A percentile compares a stretch with the other conserved stretches of the same genome.
phyloP scores from a whole-genome alignment of 1,284 basidiomycete genomes.

The Polyporus tsugae region DNA sequence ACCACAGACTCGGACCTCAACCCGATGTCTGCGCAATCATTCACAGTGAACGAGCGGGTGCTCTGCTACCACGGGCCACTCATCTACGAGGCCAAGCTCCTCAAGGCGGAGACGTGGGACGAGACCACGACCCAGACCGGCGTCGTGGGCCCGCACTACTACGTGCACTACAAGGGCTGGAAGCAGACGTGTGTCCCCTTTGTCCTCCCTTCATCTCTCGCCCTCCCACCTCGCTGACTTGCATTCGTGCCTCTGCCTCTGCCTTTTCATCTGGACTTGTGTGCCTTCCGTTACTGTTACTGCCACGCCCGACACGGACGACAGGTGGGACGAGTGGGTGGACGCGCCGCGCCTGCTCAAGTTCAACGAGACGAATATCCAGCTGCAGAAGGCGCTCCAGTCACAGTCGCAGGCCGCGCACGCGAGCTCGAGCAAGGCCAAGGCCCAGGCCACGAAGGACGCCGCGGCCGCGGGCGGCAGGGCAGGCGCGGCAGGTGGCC shows the following conservation, averaged over 20 bases:
- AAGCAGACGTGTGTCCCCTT: conserved; percentile 85
- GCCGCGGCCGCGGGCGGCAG: conserved; percentile 44
- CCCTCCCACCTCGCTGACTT: conserved; percentile 1
- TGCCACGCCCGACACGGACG: background rate
- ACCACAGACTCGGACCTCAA: background rate
- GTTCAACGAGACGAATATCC: conserved; percentile 85
- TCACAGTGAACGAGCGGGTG: conserved; percentile 77
- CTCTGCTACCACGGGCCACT: conserved; percentile 95
- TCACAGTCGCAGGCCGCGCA: conserved; percentile 39
- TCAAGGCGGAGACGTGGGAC: conserved; percentile 83
- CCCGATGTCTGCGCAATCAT: conserved; percentile 41
- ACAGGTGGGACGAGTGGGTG: conserved; percentile 99
- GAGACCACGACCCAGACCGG: conserved; percentile 75
- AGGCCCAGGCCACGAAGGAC: conserved; percentile 46
- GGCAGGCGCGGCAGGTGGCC: conserved; percentile 21
- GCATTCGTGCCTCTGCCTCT: background rate
- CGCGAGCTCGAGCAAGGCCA: conserved; percentile 38
- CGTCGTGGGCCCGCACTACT: conserved; percentile 83
- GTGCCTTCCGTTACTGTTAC: background rate
- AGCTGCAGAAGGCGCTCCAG: conserved; percentile 71
- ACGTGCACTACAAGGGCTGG: conserved; percentile 99
- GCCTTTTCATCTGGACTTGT: background rate
- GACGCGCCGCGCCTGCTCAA: conserved; percentile 87
- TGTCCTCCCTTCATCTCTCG: conserved; percentile 13
- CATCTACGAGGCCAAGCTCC: conserved; percentile 94